Percentiles rank a stretch among this genome's conserved stretches.
These are phyloP conservation scores for Aspergillus kassunensis DNA, from an alignment of 495 filamentous ascomycete species.

Conservation along the genomic window DNA sequence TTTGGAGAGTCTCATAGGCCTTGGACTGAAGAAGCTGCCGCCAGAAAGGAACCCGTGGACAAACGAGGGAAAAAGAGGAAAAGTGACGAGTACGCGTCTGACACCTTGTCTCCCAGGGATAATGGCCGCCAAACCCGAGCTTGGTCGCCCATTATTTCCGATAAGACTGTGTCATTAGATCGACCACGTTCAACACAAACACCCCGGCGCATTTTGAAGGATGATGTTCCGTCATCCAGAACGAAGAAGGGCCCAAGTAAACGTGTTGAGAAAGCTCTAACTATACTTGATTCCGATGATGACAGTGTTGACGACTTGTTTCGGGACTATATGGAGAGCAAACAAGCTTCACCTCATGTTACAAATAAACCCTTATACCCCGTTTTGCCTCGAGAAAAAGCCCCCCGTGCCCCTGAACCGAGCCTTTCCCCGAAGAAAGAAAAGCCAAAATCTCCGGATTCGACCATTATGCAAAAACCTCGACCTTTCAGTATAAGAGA, in stretches of 20 bases:
- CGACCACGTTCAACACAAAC: not conserved
- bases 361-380: slow-evolving; percentile 28
- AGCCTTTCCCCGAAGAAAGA: not conserved
- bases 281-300: slow-evolving; percentile 47
- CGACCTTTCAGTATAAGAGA: slow-evolving; percentile 8
- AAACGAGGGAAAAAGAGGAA: slow-evolving; percentile 68
- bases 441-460: slow-evolving; percentile 1
- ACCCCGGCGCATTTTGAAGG: not conserved
- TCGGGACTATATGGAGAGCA: slow-evolving; percentile 18
- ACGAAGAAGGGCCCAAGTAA: not conserved
- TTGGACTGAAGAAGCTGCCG: slow-evolving; percentile 58
- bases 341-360: slow-evolving; percentile 19
- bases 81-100: slow-evolving; percentile 61
- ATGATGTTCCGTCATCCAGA: slow-evolving; percentile 3
- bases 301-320: slow-evolving; percentile 27
- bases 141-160: slow-evolving; percentile 15
- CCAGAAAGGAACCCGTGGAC: slow-evolving; percentile 36
- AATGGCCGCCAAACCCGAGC: slow-evolving; percentile 26
- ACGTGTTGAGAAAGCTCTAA: slow-evolving; percentile 11
- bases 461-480: not conserved
- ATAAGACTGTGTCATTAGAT: not conserved
- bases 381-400: slow-evolving; percentile 23
- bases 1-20: slow-evolving; percentile 52
- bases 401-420: not conserved
- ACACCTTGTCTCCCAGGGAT: slow-evolving; percentile 35